A percentile compares a stretch with the other conserved stretches of the same genome.
phyloP scores from a whole-genome alignment of 2,329 filamentous ascomycete genomes.

The Ophiostoma montium region DNA sequence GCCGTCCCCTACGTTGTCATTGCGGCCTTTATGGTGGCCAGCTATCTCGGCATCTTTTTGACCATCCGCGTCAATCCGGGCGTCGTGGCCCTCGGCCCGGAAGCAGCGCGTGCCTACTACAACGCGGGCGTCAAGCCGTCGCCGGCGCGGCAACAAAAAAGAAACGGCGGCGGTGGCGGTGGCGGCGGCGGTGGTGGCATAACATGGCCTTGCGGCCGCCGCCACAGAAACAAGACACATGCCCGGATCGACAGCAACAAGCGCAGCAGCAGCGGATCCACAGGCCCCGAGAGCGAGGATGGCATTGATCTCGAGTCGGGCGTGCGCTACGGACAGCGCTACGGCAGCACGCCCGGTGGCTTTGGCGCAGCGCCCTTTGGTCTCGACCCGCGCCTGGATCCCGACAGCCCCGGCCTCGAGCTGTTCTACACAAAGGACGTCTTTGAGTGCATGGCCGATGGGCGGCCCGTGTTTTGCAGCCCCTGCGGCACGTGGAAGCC shows the following conservation, averaged over 20 bases:
- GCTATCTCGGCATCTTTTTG: conserved; percentile 59
- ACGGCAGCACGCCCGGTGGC: not conserved
- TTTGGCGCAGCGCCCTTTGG: conserved; percentile 4
- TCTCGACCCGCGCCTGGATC: conserved; percentile 28
- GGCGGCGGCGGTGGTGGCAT: not conserved
- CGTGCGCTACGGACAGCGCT: conserved; percentile 4
- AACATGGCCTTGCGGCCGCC: conserved; percentile 3
- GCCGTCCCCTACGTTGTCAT: conserved; percentile 55
- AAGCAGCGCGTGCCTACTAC: conserved; percentile 15
- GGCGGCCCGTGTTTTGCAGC: conserved; percentile 75
- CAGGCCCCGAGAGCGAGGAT: not conserved
- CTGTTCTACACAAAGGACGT: conserved; percentile 69
- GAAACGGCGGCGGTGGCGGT: too few species aligned
- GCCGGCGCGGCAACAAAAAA: conserved; percentile 12
- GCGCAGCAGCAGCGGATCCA: conserved; percentile 2
- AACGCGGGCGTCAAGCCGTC: not conserved
- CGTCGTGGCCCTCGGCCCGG: conserved; percentile 51
- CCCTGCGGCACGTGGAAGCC: conserved; percentile 78
- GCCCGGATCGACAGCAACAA: not conserved
- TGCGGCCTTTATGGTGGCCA: conserved; percentile 47
- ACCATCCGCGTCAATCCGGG: conserved; percentile 59
- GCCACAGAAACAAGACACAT: not conserved
- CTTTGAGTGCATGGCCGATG: conserved; percentile 72
- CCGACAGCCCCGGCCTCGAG: conserved; percentile 56
- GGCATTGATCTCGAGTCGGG: conserved; percentile 14